Conservation (phyloP, 345 rosid species). For the Sonneratia alba region DNA sequence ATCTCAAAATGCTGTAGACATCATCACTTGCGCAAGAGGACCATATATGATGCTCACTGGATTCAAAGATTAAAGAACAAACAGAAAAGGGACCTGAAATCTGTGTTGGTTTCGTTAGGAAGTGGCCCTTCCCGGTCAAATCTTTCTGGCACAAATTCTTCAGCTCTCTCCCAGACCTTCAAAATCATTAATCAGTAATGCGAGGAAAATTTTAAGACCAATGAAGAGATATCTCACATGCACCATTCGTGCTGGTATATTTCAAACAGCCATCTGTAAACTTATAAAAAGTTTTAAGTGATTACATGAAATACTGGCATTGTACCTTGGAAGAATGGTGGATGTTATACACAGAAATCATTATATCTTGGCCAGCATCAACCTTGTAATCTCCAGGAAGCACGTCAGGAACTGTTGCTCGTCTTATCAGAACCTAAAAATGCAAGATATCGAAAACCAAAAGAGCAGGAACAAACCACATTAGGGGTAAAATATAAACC, state of each 20-base stretch:
- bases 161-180: constrained; percentile 95
- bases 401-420: constrained; percentile 75
- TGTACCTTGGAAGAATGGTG: constrained; percentile 78
- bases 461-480: not conserved
- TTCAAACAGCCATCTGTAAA: not conserved
- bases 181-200: constrained; percentile 2
- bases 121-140: constrained; percentile 66
- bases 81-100: constrained; percentile 52
- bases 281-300: not conserved
- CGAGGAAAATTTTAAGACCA: not conserved
- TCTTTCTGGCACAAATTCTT: constrained; percentile 78
- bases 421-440: constrained; percentile 69
- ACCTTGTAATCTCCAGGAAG: constrained; percentile 93
- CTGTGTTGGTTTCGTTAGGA: constrained; percentile 88
- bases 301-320: not conserved
- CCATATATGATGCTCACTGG: not conserved
- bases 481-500: not conserved
- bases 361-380: constrained; percentile 82
- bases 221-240: not conserved
- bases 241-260: not conserved
- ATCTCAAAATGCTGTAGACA: not conserved
- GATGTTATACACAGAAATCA: constrained; percentile 91
- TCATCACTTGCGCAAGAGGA: not conserved
- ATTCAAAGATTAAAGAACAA: not conserved
- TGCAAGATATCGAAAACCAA: not conserved